These are phyloP conservation scores for Sporisorium scitamineum DNA, from an alignment of 1,284 basidiomycete species.

Conservation along the genomic window DNA sequence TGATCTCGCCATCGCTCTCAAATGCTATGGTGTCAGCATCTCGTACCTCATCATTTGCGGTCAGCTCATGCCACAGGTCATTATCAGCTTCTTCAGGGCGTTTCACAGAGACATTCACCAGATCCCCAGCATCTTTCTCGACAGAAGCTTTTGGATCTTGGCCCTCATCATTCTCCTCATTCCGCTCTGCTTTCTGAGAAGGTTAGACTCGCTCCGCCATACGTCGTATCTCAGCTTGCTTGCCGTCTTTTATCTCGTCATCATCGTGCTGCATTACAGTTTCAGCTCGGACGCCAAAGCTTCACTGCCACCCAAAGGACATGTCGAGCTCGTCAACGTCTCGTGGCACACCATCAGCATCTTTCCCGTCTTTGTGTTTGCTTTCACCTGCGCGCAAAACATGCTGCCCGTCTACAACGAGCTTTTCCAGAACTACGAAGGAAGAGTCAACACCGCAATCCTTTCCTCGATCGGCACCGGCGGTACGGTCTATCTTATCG, in stretches of 20 bases:
- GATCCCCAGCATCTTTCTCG: constrained; percentile 71
- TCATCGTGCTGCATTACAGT: constrained; percentile 64
- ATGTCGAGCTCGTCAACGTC: constrained; percentile 44
- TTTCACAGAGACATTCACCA: constrained; percentile 46
- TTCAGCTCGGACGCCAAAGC: constrained; percentile 47
- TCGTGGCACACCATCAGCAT: constrained; percentile 79
- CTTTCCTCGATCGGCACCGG: constrained; percentile 81
- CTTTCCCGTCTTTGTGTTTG: constrained; percentile 94
- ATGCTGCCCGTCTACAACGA: constrained; percentile 87
- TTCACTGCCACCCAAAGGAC: constrained; percentile 53
- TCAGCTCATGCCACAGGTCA: constrained; percentile 89
- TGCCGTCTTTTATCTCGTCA: constrained; percentile 74
- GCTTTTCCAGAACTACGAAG: constrained; percentile 82
- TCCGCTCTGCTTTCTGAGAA: constrained; percentile 85
- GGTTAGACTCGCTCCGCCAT: constrained; percentile 78
- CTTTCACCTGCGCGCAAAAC: constrained; percentile 71
- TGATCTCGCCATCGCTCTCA: constrained; percentile 90
- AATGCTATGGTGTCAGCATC: constrained; percentile 83
- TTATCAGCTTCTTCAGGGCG: constrained; percentile 76
- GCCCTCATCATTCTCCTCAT: constrained; percentile 83
- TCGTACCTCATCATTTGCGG: constrained; percentile 74
- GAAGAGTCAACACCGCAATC: constrained; percentile 87
- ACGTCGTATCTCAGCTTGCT: constrained; percentile 88
- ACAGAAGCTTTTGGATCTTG: constrained; percentile 84
- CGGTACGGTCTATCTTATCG: constrained; percentile 63